Conservation (phyloP, 805 yeast species). For the Spathaspora sp. region DNA sequence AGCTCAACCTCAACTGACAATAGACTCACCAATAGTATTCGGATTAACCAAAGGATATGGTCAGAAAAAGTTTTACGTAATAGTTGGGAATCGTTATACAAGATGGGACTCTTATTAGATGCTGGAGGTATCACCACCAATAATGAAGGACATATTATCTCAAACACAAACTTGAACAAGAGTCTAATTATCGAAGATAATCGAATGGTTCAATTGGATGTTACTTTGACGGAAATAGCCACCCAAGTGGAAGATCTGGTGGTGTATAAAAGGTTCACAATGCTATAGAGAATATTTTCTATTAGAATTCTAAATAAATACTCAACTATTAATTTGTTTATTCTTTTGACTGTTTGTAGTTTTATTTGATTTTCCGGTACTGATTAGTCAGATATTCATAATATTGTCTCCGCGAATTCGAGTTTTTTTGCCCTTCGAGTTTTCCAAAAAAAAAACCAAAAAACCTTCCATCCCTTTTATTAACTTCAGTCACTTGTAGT, state of each 20-base stretch:
- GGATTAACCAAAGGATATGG: conserved; percentile 51
- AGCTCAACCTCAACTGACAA: conserved; percentile 32
- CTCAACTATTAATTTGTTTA: not conserved
- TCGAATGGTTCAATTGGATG: conserved; percentile 48
- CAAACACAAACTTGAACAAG: conserved; percentile 25
- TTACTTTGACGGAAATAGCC: conserved; percentile 51
- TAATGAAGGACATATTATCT: conserved; percentile 33
- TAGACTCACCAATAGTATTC: conserved; percentile 27
- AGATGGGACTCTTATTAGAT: conserved; percentile 51
- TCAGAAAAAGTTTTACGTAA: conserved; percentile 55
- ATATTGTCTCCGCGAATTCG: not conserved
- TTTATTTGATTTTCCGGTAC: not conserved
- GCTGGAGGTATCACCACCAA: conserved; percentile 39
- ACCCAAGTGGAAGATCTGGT: conserved; percentile 19
- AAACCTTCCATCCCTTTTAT: not conserved
- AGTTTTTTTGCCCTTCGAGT: not conserved
- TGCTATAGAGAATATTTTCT: conserved; percentile 10
- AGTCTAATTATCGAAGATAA: conserved; percentile 38
- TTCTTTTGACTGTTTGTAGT: not conserved
- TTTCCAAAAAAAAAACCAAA: not conserved
- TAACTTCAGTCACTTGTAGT: not conserved
- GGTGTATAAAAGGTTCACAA: conserved; percentile 19
- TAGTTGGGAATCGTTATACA: conserved; percentile 71
- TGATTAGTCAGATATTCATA: too few relatives aligned
- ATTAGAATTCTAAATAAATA: not conserved